Conservation (phyloP, 768 basidiomycete genomes). For the Strobilomyces dryophilus region DNA sequence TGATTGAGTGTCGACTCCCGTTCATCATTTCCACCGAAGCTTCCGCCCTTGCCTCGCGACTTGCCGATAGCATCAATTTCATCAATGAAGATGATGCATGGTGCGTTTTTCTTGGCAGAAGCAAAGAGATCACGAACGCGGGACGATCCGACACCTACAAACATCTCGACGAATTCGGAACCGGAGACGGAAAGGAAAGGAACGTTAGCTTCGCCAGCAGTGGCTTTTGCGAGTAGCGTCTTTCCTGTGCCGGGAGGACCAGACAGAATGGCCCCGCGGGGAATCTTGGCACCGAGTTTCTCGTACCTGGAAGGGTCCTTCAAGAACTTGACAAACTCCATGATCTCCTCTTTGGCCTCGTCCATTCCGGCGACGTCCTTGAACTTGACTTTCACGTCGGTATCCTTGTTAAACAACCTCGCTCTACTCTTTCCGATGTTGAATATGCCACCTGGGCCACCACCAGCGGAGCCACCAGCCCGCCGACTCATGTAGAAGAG, state of each 20-base stretch:
- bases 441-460: slow-evolving; percentile 87
- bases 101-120: slow-evolving; percentile 95
- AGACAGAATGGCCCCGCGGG: slow-evolving; percentile 90
- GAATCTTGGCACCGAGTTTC: slow-evolving; percentile 96
- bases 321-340: slow-evolving; percentile 99
- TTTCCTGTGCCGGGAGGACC: slow-evolving; percentile 98
- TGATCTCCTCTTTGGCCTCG: slow-evolving; percentile 99
- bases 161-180: slow-evolving; percentile 99
- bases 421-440: slow-evolving; percentile 95
- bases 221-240: slow-evolving; percentile 96
- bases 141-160: slow-evolving; percentile 97
- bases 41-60: slow-evolving; percentile 71
- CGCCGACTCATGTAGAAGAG: slow-evolving; percentile 83
- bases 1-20: slow-evolving; percentile 97
- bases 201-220: slow-evolving; percentile 95
- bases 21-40: slow-evolving; percentile 94
- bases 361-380: slow-evolving; percentile 99
- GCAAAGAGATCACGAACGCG: slow-evolving; percentile 97
- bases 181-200: slow-evolving; percentile 99
- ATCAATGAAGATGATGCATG: slow-evolving; percentile 98
- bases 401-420: slow-evolving; percentile 95
- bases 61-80: slow-evolving; percentile 99
- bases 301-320: slow-evolving; percentile 95
- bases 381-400: slow-evolving; percentile 89
- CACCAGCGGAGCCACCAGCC: slow-evolving; percentile 54